A percentile compares a stretch with the other conserved stretches of the same genome.
phyloP scores from a whole-genome alignment of 2,329 filamentous ascomycete species.

The Aureobasidium sp. region DNA sequence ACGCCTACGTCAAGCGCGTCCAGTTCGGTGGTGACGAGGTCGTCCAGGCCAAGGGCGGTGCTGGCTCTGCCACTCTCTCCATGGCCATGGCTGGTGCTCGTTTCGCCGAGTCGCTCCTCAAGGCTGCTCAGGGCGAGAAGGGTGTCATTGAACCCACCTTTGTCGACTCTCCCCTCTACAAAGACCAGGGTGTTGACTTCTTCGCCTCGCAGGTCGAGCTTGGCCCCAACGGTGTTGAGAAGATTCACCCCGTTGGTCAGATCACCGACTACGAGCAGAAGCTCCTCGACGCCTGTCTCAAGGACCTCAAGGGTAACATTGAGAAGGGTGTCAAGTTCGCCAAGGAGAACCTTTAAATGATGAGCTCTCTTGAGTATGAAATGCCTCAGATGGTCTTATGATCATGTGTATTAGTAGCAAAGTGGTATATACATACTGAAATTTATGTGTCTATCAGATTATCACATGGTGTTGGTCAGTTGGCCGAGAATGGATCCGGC shows the following conservation, averaged over 20 bases:
- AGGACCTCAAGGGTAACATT: conserved; percentile 88
- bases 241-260: conserved; percentile 82
- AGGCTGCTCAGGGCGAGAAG: conserved; percentile 87
- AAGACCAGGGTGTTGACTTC: conserved; percentile 96
- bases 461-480: neutral
- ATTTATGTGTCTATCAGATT: neutral
- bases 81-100: conserved; percentile 93
- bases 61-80: conserved; percentile 92
- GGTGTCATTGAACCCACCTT: conserved; percentile 93
- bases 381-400: neutral
- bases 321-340: conserved; percentile 72
- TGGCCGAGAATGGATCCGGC: neutral
- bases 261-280: conserved; percentile 79
- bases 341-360: conserved; percentile 45
- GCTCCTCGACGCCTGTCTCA: conserved; percentile 76
- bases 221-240: conserved; percentile 89
- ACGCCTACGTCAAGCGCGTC: conserved; percentile 81
- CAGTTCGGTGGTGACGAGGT: conserved; percentile 99
- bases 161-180: conserved; percentile 94
- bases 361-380: neutral
- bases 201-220: conserved; percentile 94
- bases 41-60: conserved; percentile 97
- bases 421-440: conserved; percentile 3
- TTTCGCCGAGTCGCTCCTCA: conserved; percentile 85
- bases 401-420: conserved; percentile 10